These are phyloP conservation scores for Diaporthe batatas DNA, from an alignment of 2,329 filamentous ascomycete genomes.

Conservation along the genomic window DNA sequence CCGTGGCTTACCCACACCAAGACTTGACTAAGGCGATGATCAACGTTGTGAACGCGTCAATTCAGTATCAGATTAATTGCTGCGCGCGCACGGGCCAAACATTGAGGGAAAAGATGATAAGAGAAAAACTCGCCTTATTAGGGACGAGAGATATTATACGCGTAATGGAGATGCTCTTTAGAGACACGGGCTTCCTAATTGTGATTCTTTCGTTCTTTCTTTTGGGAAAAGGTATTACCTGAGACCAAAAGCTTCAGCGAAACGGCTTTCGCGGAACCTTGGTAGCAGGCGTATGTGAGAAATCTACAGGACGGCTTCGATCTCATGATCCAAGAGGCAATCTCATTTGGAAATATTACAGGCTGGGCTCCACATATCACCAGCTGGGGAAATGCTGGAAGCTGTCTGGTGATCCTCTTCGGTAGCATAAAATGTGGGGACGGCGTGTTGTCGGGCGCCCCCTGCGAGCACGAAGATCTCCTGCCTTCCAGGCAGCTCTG, in stretches of 20 bases:
- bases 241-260: not conserved
- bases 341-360: too few species aligned
- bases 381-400: not conserved
- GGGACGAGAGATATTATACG: not conserved
- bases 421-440: slow-evolving; percentile 10
- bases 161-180: not conserved
- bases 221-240: not conserved
- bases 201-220: too few species aligned
- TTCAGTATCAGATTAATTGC: not conserved
- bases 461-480: not conserved
- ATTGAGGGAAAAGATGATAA: not conserved
- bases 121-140: not conserved
- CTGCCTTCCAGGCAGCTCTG: not conserved
- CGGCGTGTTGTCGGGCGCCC: not conserved
- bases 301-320: not conserved
- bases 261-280: not conserved
- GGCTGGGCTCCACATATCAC: not conserved
- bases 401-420: not conserved
- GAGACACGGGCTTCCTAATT: not conserved
- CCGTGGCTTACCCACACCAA: not conserved
- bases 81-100: not conserved
- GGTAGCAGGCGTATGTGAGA: not conserved
- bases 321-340: not conserved
- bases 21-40: slow-evolving; percentile 3
- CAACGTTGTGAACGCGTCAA: not conserved